phyloP scores from a whole-genome alignment of 2,329 filamentous ascomycete genomes.

The Akanthomyces uredinophilus region DNA sequence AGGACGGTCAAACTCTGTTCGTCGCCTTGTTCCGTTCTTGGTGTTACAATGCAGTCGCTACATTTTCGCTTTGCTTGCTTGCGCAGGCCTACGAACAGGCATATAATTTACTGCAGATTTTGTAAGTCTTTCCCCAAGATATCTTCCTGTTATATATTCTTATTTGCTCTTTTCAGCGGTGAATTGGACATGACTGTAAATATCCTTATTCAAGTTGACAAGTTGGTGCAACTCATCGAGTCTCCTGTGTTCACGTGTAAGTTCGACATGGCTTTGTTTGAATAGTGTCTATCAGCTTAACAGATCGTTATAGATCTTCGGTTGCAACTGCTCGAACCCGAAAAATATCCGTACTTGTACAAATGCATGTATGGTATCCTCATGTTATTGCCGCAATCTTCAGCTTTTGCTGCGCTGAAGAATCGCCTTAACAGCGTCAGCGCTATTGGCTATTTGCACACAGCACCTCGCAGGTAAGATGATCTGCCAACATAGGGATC shows the following conservation, averaged over 20 bases:
- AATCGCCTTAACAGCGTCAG: slow-evolving; percentile 96
- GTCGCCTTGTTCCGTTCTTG: slow-evolving; percentile 91
- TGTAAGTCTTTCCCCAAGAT: slow-evolving; percentile 50
- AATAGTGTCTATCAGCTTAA: neutral
- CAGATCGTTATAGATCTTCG: slow-evolving; percentile 64
- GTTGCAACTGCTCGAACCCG: slow-evolving; percentile 89
- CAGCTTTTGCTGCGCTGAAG: slow-evolving; percentile 92
- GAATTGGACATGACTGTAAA: slow-evolving; percentile 99
- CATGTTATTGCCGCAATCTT: slow-evolving; percentile 97
- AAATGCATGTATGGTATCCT: slow-evolving; percentile 95
- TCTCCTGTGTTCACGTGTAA: slow-evolving; percentile 96
- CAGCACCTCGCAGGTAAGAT: slow-evolving; percentile 70
- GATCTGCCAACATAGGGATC: neutral
- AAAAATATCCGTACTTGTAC: slow-evolving; percentile 91
- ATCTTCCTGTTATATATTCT: neutral
- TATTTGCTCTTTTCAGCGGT: slow-evolving; percentile 50
- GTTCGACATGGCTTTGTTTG: slow-evolving; percentile 24
- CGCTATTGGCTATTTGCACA: slow-evolving; percentile 91
- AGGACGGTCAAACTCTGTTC: slow-evolving; percentile 95
- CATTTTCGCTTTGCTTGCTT: slow-evolving; percentile 90
- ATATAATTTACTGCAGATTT: slow-evolving; percentile 91
- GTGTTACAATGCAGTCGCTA: slow-evolving; percentile 98
- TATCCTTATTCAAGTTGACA: slow-evolving; percentile 97
- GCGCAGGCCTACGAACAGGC: slow-evolving; percentile 98
- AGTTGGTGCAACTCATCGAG: slow-evolving; percentile 92